A percentile compares a stretch with the other conserved stretches of the same genome.
These are phyloP conservation scores for Cerrena zonata DNA, from an alignment of 1,284 basidiomycete genomes.

Conservation along the genomic window DNA sequence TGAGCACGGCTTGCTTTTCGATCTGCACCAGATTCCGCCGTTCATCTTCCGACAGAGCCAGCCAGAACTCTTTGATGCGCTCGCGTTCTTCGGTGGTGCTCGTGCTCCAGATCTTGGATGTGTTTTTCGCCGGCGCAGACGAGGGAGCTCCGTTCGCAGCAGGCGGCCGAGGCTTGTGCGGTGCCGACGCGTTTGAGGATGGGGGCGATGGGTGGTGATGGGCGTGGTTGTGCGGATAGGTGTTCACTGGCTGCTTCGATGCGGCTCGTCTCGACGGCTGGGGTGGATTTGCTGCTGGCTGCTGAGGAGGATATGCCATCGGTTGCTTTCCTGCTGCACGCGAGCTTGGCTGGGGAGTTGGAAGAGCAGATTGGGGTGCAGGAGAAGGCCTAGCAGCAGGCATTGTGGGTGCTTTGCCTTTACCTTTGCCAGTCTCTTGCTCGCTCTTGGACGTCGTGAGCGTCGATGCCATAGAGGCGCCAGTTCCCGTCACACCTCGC, in stretches of 20 bases:
- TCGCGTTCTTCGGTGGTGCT: conserved; percentile 89
- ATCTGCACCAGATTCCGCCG: conserved; percentile 87
- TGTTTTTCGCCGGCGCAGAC: conserved; percentile 21
- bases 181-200: conserved; percentile 54
- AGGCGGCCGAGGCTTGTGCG: conserved; percentile 42
- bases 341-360: conserved; percentile 53
- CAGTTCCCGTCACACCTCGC: neutral
- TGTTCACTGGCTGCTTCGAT: conserved; percentile 60
- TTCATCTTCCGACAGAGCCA: conserved; percentile 82
- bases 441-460: too few species aligned
- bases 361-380: conserved; percentile 20
- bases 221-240: conserved; percentile 47
- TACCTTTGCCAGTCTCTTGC: conserved; percentile 23
- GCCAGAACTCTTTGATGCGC: conserved; percentile 96
- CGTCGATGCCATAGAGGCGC: conserved; percentile 20
- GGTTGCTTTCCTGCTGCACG: conserved; percentile 74
- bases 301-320: conserved; percentile 46
- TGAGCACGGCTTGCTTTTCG: conserved; percentile 93
- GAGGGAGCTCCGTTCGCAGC: conserved; percentile 27
- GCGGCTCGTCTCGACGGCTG: conserved; percentile 49
- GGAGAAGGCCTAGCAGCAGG: conserved; percentile 36
- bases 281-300: conserved; percentile 26
- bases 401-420: conserved; percentile 36
- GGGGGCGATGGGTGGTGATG: conserved; percentile 68
- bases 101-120: conserved; percentile 82